Evolutionary conservation across 176 grass and related monocot genomes (phyloP).

Genomic region (Raddia distichophylla): DNA sequence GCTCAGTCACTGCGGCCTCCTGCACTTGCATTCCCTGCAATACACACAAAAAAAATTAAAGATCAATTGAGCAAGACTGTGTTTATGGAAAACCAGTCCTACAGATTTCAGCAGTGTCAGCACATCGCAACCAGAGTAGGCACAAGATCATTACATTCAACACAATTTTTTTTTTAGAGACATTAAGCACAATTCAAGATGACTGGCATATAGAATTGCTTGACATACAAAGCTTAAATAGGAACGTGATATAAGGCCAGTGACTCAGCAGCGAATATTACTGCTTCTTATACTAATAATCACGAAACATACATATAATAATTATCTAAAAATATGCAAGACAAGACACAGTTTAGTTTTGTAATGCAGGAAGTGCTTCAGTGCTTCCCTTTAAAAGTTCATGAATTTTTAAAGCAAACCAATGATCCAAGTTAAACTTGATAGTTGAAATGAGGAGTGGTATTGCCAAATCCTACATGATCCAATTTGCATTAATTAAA

Average conservation of each 20-base stretch:
- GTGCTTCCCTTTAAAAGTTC: not conserved
- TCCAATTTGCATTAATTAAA: no score
- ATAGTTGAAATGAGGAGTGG: not conserved
- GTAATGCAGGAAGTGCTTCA: no score
- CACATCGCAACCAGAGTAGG: not conserved
- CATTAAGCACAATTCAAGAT: not conserved
- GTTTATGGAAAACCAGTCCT: not conserved
- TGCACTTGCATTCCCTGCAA: conserved; percentile 19
- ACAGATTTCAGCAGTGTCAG: not conserved
- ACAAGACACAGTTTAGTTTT: not conserved
- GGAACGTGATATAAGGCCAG: not conserved
- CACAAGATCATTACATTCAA: not conserved
- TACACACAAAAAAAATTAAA: not conserved
- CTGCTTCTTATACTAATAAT: not conserved
- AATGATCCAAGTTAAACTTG: not conserved
- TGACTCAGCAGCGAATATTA: not conserved
- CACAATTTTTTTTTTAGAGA: not conserved
- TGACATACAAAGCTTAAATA: not conserved
- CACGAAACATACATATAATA: not conserved
- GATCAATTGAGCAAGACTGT: not conserved
- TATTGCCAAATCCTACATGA: not conserved
- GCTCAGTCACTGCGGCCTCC: not conserved
- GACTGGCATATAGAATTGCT: not conserved
- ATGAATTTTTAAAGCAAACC: not conserved
- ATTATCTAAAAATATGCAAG: not conserved